Conservation (phyloP, 768 basidiomycete species). For the Kondoa subrosea region DNA sequence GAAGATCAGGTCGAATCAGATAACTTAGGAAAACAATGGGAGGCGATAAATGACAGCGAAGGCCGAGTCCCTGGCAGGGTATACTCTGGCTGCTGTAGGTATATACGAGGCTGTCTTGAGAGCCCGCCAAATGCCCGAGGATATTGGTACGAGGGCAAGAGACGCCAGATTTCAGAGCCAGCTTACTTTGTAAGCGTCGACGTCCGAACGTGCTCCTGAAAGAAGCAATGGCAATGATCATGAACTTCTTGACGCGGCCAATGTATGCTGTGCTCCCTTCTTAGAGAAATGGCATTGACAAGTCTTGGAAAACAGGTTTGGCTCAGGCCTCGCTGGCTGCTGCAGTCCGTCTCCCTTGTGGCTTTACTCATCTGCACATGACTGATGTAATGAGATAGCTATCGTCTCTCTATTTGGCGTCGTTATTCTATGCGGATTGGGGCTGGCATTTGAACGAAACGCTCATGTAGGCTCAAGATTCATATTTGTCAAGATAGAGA, state of each 20-base stretch:
- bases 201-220: background rate
- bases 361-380: background rate
- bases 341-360: background rate
- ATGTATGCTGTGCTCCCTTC: background rate
- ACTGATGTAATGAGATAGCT: background rate
- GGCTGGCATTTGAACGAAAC: background rate
- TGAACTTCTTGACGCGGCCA: background rate
- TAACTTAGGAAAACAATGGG: no score
- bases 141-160: no score
- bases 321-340: constrained; percentile 3
- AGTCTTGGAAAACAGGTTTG: background rate
- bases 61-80: no score
- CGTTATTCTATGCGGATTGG: background rate
- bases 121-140: no score
- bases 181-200: background rate
- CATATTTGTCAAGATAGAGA: background rate
- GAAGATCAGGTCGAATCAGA: no score
- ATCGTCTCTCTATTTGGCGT: constrained; percentile 7
- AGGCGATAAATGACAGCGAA: no score
- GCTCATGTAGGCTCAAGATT: background rate
- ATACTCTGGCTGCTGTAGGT: no score
- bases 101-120: no score
- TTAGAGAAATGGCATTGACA: no score
- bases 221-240: background rate
- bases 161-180: no score